Evolutionary conservation across 768 basidiomycete species (phyloP).

Genomic region (Amanita subjunquillea): DNA sequence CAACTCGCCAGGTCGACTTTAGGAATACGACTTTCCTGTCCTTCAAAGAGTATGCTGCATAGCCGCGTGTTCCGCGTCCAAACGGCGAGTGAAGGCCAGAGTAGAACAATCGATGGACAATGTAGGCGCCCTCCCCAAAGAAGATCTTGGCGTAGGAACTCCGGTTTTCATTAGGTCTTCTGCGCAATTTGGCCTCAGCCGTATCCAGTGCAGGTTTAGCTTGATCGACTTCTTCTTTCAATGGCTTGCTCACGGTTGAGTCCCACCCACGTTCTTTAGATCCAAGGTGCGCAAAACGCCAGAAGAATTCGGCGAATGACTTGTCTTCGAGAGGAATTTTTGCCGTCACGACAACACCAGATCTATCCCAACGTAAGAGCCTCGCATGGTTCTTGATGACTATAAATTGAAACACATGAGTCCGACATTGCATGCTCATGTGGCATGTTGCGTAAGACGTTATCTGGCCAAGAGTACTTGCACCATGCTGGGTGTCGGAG

Average conservation of each 20-base stretch:
- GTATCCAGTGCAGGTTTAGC: no score
- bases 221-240: no score
- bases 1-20: neutral
- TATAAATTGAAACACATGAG: neutral
- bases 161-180: no score
- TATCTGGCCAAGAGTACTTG: neutral
- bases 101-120: no score
- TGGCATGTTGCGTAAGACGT: neutral
- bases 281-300: neutral
- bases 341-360: neutral
- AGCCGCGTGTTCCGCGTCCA: no score
- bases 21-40: neutral
- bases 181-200: no score
- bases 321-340: neutral
- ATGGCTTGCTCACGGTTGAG: no score
- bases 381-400: neutral
- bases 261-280: no score
- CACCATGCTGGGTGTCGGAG: neutral
- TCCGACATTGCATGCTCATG: neutral
- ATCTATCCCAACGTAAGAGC: neutral
- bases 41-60: no score
- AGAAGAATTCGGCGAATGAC: neutral
- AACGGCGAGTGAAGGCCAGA: no score
- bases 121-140: no score
- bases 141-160: no score